These are phyloP conservation scores for Castanea mollissima DNA, from an alignment of 306 rosid species.

Conservation along the genomic window DNA sequence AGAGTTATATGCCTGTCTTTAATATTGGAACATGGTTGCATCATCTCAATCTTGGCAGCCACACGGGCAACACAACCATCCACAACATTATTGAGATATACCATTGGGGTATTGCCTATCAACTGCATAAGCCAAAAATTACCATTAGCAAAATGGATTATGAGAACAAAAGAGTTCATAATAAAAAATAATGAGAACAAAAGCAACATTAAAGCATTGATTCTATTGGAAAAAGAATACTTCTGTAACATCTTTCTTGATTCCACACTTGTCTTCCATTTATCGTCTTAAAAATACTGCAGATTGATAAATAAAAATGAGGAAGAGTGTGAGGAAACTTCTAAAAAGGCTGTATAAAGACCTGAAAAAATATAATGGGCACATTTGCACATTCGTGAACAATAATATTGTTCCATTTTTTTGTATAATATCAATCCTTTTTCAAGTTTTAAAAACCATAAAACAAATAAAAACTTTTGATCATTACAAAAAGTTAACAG, in stretches of 20 bases:
- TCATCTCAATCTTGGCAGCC: constrained; percentile 73
- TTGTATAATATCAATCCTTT: no score
- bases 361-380: no score
- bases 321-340: no score
- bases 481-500: no score
- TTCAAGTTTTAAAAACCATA: no score
- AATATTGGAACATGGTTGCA: constrained; percentile 74
- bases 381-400: no score
- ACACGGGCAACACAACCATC: constrained; percentile 72
- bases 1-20: constrained; percentile 51
- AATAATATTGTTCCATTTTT: no score
- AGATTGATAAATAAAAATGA: no score
- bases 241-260: constrained; percentile 75
- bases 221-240: constrained; percentile 31
- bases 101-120: constrained; percentile 77
- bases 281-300: constrained; percentile 8
- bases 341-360: no score
- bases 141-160: no score
- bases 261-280: constrained; percentile 55
- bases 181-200: no score
- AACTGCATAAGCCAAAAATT: constrained; percentile 36
- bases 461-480: no score
- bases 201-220: background rate
- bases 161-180: background rate
- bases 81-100: constrained; percentile 65